phyloP scores from a whole-genome alignment of 805 yeast genomes.

The Sugiyamaella lignohabitans region DNA sequence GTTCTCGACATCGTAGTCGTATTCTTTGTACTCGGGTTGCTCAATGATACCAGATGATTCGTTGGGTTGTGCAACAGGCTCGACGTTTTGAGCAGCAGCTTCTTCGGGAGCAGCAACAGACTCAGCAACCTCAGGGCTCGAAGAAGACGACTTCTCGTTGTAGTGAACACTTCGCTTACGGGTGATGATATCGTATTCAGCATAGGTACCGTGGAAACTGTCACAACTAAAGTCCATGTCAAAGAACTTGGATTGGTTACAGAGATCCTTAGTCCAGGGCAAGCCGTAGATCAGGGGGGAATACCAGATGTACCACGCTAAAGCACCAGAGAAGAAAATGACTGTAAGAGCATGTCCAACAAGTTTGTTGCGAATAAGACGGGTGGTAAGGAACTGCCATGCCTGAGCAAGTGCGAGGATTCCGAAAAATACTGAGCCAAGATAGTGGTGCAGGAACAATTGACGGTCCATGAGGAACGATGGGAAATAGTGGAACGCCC shows the following conservation, averaged over 20 bases:
- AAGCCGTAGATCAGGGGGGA: conserved; percentile 73
- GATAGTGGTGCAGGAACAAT: conserved; percentile 85
- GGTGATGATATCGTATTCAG: conserved; percentile 24
- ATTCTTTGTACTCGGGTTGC: conserved; percentile 4
- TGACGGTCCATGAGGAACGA: conserved; percentile 83
- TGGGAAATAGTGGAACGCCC: conserved; percentile 53
- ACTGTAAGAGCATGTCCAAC: conserved; percentile 43
- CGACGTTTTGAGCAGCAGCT: not conserved
- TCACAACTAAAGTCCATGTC: conserved; percentile 90
- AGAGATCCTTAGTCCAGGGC: conserved; percentile 67
- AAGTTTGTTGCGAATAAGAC: conserved; percentile 35
- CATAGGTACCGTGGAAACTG: conserved; percentile 36
- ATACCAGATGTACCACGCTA: conserved; percentile 52
- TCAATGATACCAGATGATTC: too few relatives aligned
- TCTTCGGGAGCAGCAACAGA: conserved; percentile 3
- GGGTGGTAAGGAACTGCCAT: conserved; percentile 31
- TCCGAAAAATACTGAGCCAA: conserved; percentile 89
- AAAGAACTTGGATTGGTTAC: conserved; percentile 53
- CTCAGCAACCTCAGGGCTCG: not conserved
- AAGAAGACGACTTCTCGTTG: not conserved
- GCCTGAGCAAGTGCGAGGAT: conserved; percentile 65
- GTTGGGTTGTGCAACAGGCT: not conserved
- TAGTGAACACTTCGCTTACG: not conserved
- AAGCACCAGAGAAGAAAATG: conserved; percentile 43
- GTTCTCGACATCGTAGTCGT: conserved; percentile 10